Conservation (phyloP, 306 rosid species). For the Comarum palustre region DNA sequence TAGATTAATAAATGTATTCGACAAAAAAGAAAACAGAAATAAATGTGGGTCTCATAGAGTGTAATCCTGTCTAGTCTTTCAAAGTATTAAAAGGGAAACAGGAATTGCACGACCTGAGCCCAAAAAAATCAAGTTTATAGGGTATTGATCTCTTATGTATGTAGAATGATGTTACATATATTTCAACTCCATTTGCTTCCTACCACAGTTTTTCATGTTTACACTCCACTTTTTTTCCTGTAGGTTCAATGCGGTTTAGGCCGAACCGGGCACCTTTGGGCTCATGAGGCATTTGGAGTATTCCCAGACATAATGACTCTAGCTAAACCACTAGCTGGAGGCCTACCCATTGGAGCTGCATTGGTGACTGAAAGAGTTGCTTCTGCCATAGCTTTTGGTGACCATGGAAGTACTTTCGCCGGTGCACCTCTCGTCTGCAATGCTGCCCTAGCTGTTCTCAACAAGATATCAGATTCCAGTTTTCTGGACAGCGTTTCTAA, state of each 20-base stretch:
- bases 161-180: not conserved
- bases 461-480: slow-evolving; percentile 58
- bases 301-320: slow-evolving; percentile 93
- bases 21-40: too few relatives aligned
- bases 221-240: not conserved
- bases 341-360: slow-evolving; percentile 84
- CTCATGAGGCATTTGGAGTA: slow-evolving; percentile 66
- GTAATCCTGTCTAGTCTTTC: not conserved
- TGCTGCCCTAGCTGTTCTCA: slow-evolving; percentile 70
- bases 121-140: not conserved
- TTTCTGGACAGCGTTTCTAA: slow-evolving; percentile 59
- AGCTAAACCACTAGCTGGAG: slow-evolving; percentile 97
- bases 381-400: slow-evolving; percentile 67
- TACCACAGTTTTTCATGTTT: not conserved
- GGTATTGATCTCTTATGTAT: not conserved
- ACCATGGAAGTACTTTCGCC: slow-evolving; percentile 93
- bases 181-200: not conserved
- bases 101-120: not conserved
- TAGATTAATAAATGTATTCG: too few relatives aligned
- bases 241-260: slow-evolving; percentile 97
- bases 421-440: slow-evolving; percentile 69
- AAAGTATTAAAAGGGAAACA: not conserved
- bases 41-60: not conserved
- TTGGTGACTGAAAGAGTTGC: slow-evolving; percentile 75
- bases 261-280: slow-evolving; percentile 80